Evolutionary conservation across 202 grass and related monocot species (phyloP).

Genomic region (Setaria viridis): DNA sequence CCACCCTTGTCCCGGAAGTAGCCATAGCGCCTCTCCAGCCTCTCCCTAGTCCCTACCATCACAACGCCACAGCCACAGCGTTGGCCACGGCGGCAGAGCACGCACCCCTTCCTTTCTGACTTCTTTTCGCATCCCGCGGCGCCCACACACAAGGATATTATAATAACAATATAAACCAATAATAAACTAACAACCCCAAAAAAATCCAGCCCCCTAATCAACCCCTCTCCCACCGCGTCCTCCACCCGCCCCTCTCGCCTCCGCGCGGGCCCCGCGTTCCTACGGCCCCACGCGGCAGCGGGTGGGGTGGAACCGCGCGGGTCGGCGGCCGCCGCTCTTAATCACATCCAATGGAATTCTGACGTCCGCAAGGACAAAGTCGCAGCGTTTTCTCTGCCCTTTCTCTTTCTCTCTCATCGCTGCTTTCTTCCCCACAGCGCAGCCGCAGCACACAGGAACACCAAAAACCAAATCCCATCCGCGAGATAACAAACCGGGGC

Average conservation of each 20-base stretch:
- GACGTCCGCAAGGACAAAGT: conserved; percentile 91
- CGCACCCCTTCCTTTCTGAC: not conserved
- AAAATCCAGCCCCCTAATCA: conserved; percentile 17
- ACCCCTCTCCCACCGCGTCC: not conserved
- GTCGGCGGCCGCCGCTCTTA: conserved; percentile 41
- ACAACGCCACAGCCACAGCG: too few relatives aligned
- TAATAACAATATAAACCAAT: not conserved
- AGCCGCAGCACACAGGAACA: not conserved
- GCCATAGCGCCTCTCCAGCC: too few relatives aligned
- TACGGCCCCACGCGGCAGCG: not conserved
- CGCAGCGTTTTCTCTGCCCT: conserved; percentile 33
- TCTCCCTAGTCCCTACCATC: too few relatives aligned
- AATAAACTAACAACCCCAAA: conserved; percentile 16
- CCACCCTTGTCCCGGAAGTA: not conserved
- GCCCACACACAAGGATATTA: not conserved
- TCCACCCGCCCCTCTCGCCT: accelerated
- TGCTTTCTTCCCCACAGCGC: not conserved
- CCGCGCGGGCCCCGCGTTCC: accelerated
- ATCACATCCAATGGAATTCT: conserved; percentile 94
- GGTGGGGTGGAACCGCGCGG: accelerated
- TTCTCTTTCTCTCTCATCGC: conserved; percentile 48
- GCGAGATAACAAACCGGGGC: not conserved
- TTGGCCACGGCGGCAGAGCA: not conserved
- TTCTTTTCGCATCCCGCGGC: not conserved
- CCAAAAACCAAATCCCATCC: conserved; percentile 36